These are phyloP conservation scores for Aspergillus calidoustus DNA, from an alignment of 2,329 filamentous ascomycete species.

Conservation along the genomic window DNA sequence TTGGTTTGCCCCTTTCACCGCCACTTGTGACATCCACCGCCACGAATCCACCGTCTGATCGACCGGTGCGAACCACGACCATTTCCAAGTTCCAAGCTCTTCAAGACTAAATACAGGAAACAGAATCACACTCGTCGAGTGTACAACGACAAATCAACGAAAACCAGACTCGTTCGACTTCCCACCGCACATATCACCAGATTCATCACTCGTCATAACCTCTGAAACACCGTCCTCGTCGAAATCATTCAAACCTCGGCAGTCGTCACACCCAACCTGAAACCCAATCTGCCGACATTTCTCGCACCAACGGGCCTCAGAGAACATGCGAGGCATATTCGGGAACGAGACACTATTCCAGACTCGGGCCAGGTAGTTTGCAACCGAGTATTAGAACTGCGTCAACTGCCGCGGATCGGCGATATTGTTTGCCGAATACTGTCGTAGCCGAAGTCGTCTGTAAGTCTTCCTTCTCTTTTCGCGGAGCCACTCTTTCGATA, in stretches of 20 bases:
- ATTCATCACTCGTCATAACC: neutral
- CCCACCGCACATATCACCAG: neutral
- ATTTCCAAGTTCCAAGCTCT: neutral
- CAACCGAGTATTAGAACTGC: neutral
- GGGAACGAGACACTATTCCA: neutral
- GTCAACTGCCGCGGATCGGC: neutral
- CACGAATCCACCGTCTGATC: neutral
- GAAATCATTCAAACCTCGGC: neutral
- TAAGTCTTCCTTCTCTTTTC: neutral
- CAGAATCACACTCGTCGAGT: neutral
- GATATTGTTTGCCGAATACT: neutral
- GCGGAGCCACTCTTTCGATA: neutral
- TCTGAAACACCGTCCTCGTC: neutral
- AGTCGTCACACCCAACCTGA: neutral
- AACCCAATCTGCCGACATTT: neutral
- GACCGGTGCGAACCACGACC: neutral
- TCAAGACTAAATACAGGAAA: neutral
- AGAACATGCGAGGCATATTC: neutral
- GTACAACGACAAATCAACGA: neutral
- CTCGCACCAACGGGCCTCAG: neutral
- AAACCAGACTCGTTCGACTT: neutral
- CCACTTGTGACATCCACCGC: constrained; percentile 2
- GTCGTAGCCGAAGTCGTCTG: neutral
- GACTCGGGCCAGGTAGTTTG: neutral
- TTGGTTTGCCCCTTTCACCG: neutral